These are phyloP conservation scores for Kwoniella newhampshirensis DNA, from an alignment of 768 basidiomycete genomes.

Conservation along the genomic window DNA sequence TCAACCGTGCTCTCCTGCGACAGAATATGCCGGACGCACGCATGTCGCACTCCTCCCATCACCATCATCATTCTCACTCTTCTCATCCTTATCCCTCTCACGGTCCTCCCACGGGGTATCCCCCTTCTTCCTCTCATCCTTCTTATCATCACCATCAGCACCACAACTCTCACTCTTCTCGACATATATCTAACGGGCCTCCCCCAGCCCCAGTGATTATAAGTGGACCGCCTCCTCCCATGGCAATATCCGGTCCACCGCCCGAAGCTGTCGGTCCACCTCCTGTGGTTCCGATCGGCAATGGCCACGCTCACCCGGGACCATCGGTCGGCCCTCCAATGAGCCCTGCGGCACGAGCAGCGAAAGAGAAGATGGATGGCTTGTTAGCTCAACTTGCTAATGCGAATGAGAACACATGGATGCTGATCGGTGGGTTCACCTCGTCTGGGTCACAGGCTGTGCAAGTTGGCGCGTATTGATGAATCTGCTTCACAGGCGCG, in stretches of 20 bases:
- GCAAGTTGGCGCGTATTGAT: too few species aligned
- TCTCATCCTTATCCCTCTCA: slow-evolving; percentile 25
- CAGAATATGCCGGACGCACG: slow-evolving; percentile 21
- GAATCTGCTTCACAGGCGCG: slow-evolving; percentile 62
- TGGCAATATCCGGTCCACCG: slow-evolving; percentile 28
- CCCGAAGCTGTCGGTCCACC: slow-evolving; percentile 22
- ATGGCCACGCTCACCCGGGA: slow-evolving; percentile 29
- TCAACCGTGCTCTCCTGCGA: slow-evolving; percentile 14
- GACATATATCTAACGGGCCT: slow-evolving; percentile 26
- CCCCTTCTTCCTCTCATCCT: slow-evolving; percentile 27
- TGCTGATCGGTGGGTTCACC: slow-evolving; percentile 72
- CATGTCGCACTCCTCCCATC: slow-evolving; percentile 17
- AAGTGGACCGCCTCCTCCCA: slow-evolving; percentile 24
- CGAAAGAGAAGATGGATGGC: slow-evolving; percentile 43
- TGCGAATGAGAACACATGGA: slow-evolving; percentile 94
- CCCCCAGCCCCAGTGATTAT: slow-evolving; percentile 16
- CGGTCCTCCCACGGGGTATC: slow-evolving; percentile 13
- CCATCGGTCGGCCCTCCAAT: slow-evolving; percentile 6
- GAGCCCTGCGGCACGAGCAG: slow-evolving; percentile 25
- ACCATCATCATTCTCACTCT: slow-evolving; percentile 21
- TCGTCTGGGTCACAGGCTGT: background rate
- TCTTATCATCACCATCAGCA: slow-evolving; percentile 20
- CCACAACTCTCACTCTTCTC: slow-evolving; percentile 23
- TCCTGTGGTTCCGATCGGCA: slow-evolving; percentile 14
- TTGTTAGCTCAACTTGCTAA: slow-evolving; percentile 63